phyloP scores from a whole-genome alignment of 1,284 basidiomycete species.

The Phellopilus nigrolimitatus region DNA sequence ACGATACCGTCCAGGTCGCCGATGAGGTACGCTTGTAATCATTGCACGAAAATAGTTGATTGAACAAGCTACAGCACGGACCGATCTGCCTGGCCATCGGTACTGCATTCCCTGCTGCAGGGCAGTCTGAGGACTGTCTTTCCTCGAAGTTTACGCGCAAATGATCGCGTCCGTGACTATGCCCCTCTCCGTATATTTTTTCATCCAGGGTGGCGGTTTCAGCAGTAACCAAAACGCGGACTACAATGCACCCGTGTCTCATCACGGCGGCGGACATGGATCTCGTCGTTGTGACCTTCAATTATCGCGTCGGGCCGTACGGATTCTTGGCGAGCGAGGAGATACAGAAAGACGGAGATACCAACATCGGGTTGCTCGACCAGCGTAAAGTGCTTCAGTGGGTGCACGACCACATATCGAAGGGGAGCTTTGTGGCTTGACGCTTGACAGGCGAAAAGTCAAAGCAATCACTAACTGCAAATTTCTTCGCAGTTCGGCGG shows the following conservation, averaged over 20 bases:
- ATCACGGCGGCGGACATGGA: conserved; percentile 44
- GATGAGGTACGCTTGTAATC: conserved; percentile 1
- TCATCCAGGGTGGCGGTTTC: no score
- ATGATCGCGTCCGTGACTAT: conserved; percentile 22
- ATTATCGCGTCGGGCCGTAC: no score
- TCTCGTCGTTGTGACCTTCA: conserved; percentile 40
- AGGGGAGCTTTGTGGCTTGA: no score
- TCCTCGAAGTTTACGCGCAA: conserved; percentile 33
- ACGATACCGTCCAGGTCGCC: conserved; percentile 22
- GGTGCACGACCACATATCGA: conserved; percentile 49
- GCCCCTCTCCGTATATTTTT: conserved; percentile 55
- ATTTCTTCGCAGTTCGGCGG: no score
- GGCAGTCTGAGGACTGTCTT: conserved; percentile 38
- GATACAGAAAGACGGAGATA: conserved; percentile 35
- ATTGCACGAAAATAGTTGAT: no score
- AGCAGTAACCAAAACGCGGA: conserved; percentile 10
- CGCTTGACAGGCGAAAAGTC: no score
- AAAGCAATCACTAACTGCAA: conserved; percentile 17
- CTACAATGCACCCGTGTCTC: conserved; percentile 23
- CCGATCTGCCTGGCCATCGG: conserved; percentile 14
- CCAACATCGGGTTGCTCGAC: conserved; percentile 43
- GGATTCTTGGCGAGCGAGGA: no score
- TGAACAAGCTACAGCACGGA: conserved; percentile 5
- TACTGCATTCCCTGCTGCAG: conserved; percentile 1
- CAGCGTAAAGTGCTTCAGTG: conserved; percentile 55